Base-by-base conservation (phyloP, 768 basidiomycete species). In the Boletus barrowsii region DNA sequence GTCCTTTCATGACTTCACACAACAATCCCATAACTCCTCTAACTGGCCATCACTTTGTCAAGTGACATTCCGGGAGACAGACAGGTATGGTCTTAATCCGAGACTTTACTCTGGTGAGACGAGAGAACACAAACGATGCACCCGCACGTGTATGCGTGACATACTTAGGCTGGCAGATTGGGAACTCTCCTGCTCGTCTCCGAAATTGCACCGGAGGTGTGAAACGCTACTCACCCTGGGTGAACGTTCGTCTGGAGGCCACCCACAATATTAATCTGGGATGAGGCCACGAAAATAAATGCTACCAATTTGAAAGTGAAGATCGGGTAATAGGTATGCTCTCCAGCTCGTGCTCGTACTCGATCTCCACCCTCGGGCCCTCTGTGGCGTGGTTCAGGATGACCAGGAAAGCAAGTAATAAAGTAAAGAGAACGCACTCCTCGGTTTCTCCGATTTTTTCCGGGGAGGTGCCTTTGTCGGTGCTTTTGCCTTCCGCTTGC, bases 341-440 rank as follows among this genome's bases (percentile, higher is more conserved):
- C 66, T 88, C 92, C 71, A 88, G 78, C 74, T 97, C 95, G 68
- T 91, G 84, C 71, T 98, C 95, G 83, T 97, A 97, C 72, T 98
- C 96, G 64, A 98, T 87, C 69, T 98, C 92, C 65, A 98, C 87
- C 59, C 87, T 79, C 14, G 93, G 87, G 18, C 86, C 89, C 64
- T 79, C 86, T 87, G 68, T 10, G 56, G 47, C 42, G 39, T 39
- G 42, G 40, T 32, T 68, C 43, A 68, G 61, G 42, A 42, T 53
- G 42, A 45, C 24, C 55, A 24, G 3, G 32, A 20, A 44, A 32
- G 20, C 3, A 44, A 41, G 42, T n/a, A n/a, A 47, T 13, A 45
- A 7, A n/a, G 14, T 6, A 46, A 26, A 43, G 36, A 26, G 20
- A 51, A 77, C 81, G 60, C 67, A 83, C 86, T 81, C 62, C 80